phyloP scores from a whole-genome alignment of 495 filamentous ascomycete species.

The Collariella sp. region DNA sequence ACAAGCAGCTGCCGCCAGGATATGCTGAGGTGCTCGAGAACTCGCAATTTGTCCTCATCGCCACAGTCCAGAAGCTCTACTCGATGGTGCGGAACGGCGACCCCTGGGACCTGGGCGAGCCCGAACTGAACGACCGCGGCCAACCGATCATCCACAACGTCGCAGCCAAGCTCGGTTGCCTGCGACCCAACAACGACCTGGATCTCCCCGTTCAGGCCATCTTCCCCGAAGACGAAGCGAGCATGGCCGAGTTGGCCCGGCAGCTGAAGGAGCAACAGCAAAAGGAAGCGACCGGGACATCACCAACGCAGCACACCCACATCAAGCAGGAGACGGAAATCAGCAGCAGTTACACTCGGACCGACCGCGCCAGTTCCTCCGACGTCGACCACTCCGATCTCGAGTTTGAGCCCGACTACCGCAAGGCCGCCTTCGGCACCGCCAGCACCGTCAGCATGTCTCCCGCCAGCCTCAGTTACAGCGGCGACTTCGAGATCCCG shows the following conservation, averaged over 20 bases:
- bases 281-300: slow-evolving; percentile 17
- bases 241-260: slow-evolving; percentile 41
- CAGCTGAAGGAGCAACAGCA: slow-evolving; percentile 39
- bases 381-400: slow-evolving; percentile 46
- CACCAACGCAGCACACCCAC: not conserved
- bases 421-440: slow-evolving; percentile 30
- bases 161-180: slow-evolving; percentile 48
- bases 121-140: slow-evolving; percentile 47
- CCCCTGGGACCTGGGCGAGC: slow-evolving; percentile 47
- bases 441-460: slow-evolving; percentile 36
- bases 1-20: slow-evolving; percentile 49
- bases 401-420: slow-evolving; percentile 45
- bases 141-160: slow-evolving; percentile 51
- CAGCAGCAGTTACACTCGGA: slow-evolving; percentile 33
- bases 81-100: slow-evolving; percentile 48
- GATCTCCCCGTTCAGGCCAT: slow-evolving; percentile 45
- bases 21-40: slow-evolving; percentile 53
- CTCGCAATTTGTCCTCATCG: slow-evolving; percentile 48
- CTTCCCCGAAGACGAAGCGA: slow-evolving; percentile 47
- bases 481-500: slow-evolving; percentile 31
- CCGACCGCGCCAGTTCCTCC: slow-evolving; percentile 42
- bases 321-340: slow-evolving; percentile 30
- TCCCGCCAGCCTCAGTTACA: slow-evolving; percentile 38
- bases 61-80: slow-evolving; percentile 51
- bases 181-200: slow-evolving; percentile 45